Conservation (phyloP, 2,329 filamentous ascomycete species). For the Scedosporium apiospermum region DNA sequence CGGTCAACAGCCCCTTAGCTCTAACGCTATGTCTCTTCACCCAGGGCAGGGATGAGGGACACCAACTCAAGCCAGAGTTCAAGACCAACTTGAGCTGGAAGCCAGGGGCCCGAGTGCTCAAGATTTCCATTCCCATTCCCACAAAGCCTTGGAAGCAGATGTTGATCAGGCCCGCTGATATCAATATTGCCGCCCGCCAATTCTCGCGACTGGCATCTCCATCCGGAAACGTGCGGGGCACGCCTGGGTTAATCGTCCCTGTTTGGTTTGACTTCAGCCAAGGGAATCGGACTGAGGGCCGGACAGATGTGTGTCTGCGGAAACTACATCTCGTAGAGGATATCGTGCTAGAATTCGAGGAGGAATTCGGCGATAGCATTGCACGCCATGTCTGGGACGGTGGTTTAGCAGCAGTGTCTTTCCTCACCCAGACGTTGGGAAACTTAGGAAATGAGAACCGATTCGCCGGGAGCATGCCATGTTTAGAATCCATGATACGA, state of each 20-base stretch:
- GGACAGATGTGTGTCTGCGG: slow-evolving; percentile 18
- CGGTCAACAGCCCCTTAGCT: slow-evolving; percentile 32
- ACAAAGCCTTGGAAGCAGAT: background rate
- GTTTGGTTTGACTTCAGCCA: slow-evolving; percentile 26
- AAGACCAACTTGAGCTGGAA: background rate
- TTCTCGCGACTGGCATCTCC: background rate
- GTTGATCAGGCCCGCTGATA: background rate
- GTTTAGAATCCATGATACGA: background rate
- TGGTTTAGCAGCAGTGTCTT: slow-evolving; percentile 35
- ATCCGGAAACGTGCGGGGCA: background rate
- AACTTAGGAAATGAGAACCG: background rate
- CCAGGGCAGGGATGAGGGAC: slow-evolving; percentile 5
- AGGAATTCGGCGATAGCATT: slow-evolving; percentile 51
- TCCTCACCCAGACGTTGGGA: slow-evolving; percentile 14
- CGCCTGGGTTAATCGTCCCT: slow-evolving; percentile 32
- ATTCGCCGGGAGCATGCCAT: background rate
- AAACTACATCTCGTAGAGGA: background rate
- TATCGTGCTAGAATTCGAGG: slow-evolving; percentile 33
- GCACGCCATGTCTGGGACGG: slow-evolving; percentile 52
- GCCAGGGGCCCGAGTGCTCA: background rate
- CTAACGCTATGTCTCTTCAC: slow-evolving; percentile 19
- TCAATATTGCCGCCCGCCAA: background rate
- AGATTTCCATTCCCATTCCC: background rate
- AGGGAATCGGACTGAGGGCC: slow-evolving; percentile 5
- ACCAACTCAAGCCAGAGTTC: background rate